A percentile compares a stretch with the other conserved stretches of the same genome.
phyloP scores from a whole-genome alignment of 177 flowering plant species.

The Vitis hybrid region DNA sequence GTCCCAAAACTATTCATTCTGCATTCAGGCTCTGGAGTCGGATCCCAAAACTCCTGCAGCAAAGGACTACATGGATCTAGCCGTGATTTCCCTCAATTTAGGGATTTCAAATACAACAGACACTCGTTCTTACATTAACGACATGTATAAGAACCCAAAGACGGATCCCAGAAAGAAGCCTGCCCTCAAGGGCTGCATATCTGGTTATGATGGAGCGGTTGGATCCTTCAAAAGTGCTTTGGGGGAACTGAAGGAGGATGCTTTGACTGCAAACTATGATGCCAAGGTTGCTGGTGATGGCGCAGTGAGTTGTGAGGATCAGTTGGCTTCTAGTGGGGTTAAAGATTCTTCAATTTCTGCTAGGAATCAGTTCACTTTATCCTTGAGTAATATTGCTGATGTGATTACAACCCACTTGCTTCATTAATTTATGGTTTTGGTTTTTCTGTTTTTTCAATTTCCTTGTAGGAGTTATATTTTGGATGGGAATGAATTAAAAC shows the following conservation, averaged over 20 bases:
- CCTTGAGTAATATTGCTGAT: not conserved
- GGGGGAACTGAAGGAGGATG: not conserved
- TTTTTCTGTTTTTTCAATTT: no score
- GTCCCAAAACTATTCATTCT: not conserved
- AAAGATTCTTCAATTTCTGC: not conserved
- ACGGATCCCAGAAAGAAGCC: not conserved
- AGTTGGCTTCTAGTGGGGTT: not conserved
- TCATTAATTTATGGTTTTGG: no score
- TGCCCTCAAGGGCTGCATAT: not conserved
- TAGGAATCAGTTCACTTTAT: not conserved
- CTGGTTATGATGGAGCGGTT: not conserved
- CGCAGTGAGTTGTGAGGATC: not conserved
- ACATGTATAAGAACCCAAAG: not conserved
- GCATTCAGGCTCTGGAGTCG: not conserved
- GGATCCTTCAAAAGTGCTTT: not conserved
- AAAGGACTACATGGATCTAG: not conserved
- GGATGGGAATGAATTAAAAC: no score
- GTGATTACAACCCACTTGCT: not conserved
- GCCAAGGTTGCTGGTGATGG: not conserved
- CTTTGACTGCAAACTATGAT: conserved; percentile 5
- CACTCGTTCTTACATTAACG: not conserved
- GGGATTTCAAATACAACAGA: not conserved
- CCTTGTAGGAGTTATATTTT: no score
- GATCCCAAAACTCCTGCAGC: not conserved
- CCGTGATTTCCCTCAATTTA: not conserved